Evolutionary conservation across 192 early-diverging fungal species (phyloP).

Genomic region (Backusella mclennaniae): DNA sequence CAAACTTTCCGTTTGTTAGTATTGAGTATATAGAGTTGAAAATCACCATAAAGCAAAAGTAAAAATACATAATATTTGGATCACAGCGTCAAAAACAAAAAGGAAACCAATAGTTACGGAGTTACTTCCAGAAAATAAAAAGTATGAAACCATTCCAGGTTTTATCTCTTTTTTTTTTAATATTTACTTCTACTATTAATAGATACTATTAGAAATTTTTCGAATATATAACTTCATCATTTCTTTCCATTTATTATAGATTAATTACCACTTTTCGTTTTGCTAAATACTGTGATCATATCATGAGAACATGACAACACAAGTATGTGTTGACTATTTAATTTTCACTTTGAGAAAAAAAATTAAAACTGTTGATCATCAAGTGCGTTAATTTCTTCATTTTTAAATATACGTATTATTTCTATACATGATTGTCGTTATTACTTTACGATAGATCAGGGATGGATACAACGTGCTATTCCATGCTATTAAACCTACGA

Average conservation of each 20-base stretch:
- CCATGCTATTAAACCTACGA: neutral
- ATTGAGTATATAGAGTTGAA: too few species aligned
- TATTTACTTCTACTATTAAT: neutral
- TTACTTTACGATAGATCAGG: neutral
- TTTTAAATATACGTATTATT: neutral
- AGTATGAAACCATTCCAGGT: conserved; percentile 2
- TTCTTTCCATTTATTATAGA: too few species aligned
- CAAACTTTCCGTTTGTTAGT: too few species aligned
- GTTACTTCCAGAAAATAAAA: neutral
- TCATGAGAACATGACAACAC: neutral
- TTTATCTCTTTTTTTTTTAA: neutral
- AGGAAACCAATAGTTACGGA: neutral
- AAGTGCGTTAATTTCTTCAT: neutral
- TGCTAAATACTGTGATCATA: too few species aligned
- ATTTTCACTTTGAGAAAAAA: neutral
- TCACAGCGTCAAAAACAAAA: neutral
- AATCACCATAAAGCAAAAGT: neutral
- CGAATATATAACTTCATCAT: neutral
- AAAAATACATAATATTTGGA: neutral
- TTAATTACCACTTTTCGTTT: too few species aligned
- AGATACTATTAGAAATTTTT: neutral
- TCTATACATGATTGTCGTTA: neutral
- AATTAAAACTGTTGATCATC: neutral
- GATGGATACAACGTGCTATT: neutral
- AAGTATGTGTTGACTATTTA: neutral